Base-by-base conservation (phyloP, 2,329 filamentous ascomycete species). In the Lecanoromycetidae sp. region DNA sequence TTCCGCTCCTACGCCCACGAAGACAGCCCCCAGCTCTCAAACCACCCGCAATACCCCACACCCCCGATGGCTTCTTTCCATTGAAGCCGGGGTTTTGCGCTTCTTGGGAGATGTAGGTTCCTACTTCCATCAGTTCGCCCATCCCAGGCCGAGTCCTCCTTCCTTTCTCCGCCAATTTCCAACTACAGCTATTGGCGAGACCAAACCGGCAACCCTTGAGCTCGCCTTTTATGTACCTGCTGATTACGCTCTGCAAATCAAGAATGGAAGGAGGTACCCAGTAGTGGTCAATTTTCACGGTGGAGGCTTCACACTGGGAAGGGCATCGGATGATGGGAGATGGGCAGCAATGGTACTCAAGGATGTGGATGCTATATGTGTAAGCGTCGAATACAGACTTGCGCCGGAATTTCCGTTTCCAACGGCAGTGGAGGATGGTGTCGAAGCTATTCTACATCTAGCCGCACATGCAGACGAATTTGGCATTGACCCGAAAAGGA, bases 41-140 rank as follows among this genome's bases (percentile, higher is more conserved):
- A 17, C 37, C n/a, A 40, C 20, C 13, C 37, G 22, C 3, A 26
- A 20, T 17, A 40, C 20, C 9, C 37, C 9, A 13, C 37, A 26
- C 29, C 25, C 37, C 36, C 30, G 42, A 37, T 26, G 33, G 3
- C 26, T 23, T 13, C 42, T 44, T 13, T 8, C n/a, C 15, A 25
- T 36, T 27, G 74, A 82, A 60, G 81, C 82, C 38, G 64, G 71
- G 23, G 73, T 80, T 60, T 84, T 80, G 79, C 73, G 82, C 44
- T 70, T 74, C 47, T 67, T 84, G 34, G 83, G 84, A 74, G 70
- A 70, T 49, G 71, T 84, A 48, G 81, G 80, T 57, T 84, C 84
- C 79, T 68, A 74, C 50, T 65, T 85, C 32, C 81, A 86, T 59
- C 74, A 71, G 46, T 64, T 80, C 50, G 74, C 79, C 1, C 65